These are phyloP conservation scores for Yarrowia sp. DNA, from an alignment of 805 yeast species.

Conservation along the genomic window DNA sequence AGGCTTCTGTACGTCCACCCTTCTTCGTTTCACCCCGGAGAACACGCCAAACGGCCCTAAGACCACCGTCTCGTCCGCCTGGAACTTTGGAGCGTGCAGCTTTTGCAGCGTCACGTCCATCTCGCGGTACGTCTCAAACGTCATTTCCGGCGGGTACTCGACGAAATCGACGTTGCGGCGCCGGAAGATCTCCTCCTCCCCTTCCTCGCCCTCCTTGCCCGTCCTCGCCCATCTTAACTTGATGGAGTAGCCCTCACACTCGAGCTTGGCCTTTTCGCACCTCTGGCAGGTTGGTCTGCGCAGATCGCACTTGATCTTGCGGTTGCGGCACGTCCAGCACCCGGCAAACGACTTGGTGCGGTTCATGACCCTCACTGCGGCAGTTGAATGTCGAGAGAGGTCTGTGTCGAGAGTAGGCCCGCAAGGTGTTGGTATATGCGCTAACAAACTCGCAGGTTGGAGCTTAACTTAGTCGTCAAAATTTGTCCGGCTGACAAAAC, in stretches of 20 bases:
- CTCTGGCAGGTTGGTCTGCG: conserved; percentile 66
- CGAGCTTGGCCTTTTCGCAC: conserved; percentile 63
- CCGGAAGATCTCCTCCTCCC: conserved; percentile 56
- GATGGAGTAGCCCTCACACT: conserved; percentile 81
- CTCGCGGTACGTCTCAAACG: conserved; percentile 72
- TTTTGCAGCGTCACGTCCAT: conserved; percentile 68
- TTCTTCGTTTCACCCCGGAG: conserved; percentile 41
- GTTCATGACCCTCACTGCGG: conserved; percentile 30
- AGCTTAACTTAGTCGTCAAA: too few relatives aligned
- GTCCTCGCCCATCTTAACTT: conserved; percentile 68
- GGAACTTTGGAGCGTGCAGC: conserved; percentile 50
- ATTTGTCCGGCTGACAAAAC: too few relatives aligned
- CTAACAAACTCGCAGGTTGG: too few relatives aligned
- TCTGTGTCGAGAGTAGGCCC: too few relatives aligned
- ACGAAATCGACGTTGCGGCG: conserved; percentile 57
- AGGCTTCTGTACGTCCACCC: not conserved
- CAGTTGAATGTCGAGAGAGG: conserved; percentile 17
- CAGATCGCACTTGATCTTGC: conserved; percentile 80
- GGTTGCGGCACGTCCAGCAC: conserved; percentile 79
- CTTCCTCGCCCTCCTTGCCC: conserved; percentile 30
- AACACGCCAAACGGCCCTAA: conserved; percentile 86
- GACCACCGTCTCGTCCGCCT: conserved; percentile 49
- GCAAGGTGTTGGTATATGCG: too few relatives aligned
- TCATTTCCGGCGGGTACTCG: conserved; percentile 56
- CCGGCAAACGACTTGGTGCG: conserved; percentile 79